phyloP scores from a whole-genome alignment of 2,329 filamentous ascomycete species.

The Penicillium sp. region DNA sequence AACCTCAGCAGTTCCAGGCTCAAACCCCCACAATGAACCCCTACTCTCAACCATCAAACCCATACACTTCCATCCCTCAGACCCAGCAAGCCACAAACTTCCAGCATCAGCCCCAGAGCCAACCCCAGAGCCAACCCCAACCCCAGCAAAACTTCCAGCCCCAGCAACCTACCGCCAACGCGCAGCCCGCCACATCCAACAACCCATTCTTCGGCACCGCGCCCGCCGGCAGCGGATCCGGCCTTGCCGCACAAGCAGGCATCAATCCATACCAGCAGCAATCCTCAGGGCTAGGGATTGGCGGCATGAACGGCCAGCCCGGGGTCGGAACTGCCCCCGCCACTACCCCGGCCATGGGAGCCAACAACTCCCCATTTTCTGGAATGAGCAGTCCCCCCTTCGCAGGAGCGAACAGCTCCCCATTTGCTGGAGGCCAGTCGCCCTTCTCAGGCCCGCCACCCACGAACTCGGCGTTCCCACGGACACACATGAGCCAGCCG shows the following conservation, averaged over 20 bases:
- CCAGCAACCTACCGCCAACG: neutral
- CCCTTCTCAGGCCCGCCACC: slow-evolving; percentile 15
- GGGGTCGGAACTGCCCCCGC: neutral
- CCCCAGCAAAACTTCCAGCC: slow-evolving; percentile 19
- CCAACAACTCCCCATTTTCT: slow-evolving; percentile 1
- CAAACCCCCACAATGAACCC: slow-evolving; percentile 17
- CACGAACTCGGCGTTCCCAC: slow-evolving; percentile 18
- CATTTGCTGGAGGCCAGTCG: slow-evolving; percentile 2
- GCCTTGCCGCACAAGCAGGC: slow-evolving; percentile 25
- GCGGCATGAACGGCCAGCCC: neutral
- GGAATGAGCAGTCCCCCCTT: slow-evolving; percentile 6
- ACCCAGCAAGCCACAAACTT: slow-evolving; percentile 20
- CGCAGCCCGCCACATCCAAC: slow-evolving; percentile 17
- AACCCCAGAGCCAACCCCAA: slow-evolving; percentile 6
- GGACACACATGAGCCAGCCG: slow-evolving; percentile 47
- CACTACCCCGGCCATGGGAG: neutral
- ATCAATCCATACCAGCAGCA: slow-evolving; percentile 13
- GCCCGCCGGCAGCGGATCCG: slow-evolving; percentile 13
- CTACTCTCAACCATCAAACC: slow-evolving; percentile 19
- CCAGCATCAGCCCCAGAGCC: slow-evolving; percentile 18
- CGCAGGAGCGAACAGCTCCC: slow-evolving; percentile 1
- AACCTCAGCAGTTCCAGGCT: slow-evolving; percentile 16
- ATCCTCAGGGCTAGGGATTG: slow-evolving; percentile 2
- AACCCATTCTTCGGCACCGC: slow-evolving; percentile 27
- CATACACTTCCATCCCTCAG: slow-evolving; percentile 24